Evolutionary conservation across 768 basidiomycete species (phyloP).

Genomic region (Kwoniella dendrophila): DNA sequence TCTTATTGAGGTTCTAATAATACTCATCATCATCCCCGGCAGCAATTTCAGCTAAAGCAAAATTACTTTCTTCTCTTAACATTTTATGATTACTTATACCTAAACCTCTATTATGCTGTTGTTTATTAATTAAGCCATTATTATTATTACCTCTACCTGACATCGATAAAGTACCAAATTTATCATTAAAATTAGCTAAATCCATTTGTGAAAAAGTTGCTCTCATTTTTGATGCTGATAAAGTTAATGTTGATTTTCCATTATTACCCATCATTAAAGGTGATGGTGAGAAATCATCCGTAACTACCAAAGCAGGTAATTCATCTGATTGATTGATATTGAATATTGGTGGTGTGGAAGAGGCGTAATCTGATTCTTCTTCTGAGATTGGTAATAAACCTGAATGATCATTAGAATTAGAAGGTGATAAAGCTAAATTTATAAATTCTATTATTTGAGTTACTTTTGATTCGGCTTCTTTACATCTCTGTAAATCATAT

Average conservation of each 20-base stretch:
- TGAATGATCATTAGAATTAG: constrained; percentile 4
- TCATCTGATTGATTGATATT: too few relatives aligned
- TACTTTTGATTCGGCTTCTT: constrained; percentile 36
- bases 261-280: constrained; percentile 10
- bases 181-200: constrained; percentile 36
- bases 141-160: constrained; percentile 13
- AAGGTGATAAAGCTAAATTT: constrained; percentile 23
- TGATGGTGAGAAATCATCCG: constrained; percentile 34
- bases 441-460: constrained; percentile 36
- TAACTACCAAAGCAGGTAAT: constrained; percentile 15
- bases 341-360: too few relatives aligned
- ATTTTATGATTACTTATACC: constrained; percentile 33
- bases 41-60: constrained; percentile 34
- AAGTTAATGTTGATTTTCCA: constrained; percentile 26
- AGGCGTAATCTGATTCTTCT: constrained; percentile 11
- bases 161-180: constrained; percentile 37
- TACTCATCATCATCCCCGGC: constrained; percentile 34
- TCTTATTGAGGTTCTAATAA: background rate
- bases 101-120: too few relatives aligned
- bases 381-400: constrained; percentile 2
- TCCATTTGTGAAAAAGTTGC: constrained; percentile 43
- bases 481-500: constrained; percentile 23
- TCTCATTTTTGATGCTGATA: constrained; percentile 32
- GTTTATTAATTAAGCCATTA: too few relatives aligned
- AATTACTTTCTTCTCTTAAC: constrained; percentile 48